Evolutionary conservation across 1,284 basidiomycete species (phyloP).

Genomic region (Pyrrhoderma lamaoense): DNA sequence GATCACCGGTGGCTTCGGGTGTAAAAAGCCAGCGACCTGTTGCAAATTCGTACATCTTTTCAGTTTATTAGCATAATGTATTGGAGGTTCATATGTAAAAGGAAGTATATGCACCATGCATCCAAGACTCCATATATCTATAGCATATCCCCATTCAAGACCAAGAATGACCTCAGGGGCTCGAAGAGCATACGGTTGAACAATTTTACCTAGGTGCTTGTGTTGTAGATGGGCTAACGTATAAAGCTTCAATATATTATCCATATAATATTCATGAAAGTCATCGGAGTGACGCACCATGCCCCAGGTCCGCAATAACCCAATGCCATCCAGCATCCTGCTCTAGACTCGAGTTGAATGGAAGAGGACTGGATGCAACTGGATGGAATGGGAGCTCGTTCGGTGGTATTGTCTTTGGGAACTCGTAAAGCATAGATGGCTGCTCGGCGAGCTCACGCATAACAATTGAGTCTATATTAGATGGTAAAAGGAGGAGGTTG

Average conservation of each 20-base stretch:
- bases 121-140: constrained; percentile 34
- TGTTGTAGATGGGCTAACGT: constrained; percentile 17
- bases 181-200: constrained; percentile 30
- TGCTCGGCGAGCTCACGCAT: constrained; percentile 15
- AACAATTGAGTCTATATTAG: constrained; percentile 15
- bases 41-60: constrained; percentile 7
- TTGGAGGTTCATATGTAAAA: background rate
- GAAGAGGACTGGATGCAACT: background rate
- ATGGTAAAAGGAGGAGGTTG: constrained; percentile 35
- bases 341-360: background rate
- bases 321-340: background rate
- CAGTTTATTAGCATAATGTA: background rate
- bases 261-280: background rate
- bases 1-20: constrained; percentile 19
- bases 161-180: constrained; percentile 33
- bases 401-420: constrained; percentile 11
- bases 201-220: constrained; percentile 19
- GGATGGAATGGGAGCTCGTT: constrained; percentile 9
- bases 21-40: constrained; percentile 1
- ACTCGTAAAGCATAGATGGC: constrained; percentile 11
- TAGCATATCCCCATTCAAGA: constrained; percentile 25
- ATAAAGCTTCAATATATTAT: background rate
- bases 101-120: constrained; percentile 24
- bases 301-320: constrained; percentile 10
- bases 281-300: constrained; percentile 3